Percentiles rank a stretch among this genome's conserved stretches.
phyloP scores from a whole-genome alignment of 2,329 filamentous ascomycete species.

The Polychaeton citri region DNA sequence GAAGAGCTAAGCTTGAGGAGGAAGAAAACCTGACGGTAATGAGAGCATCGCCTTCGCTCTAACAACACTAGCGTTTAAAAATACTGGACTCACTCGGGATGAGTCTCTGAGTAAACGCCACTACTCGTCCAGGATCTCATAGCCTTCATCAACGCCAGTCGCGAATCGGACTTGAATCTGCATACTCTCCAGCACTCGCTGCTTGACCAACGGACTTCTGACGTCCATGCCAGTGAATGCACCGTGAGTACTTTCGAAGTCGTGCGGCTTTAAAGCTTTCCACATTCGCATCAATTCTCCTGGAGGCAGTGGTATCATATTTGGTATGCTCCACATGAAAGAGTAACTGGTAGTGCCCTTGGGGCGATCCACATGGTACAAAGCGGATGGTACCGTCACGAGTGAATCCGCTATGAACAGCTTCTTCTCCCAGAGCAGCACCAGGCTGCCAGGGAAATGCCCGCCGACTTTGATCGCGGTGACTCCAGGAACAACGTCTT shows the following conservation, averaged over 20 bases:
- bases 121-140: constrained; percentile 13
- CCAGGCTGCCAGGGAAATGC: constrained; percentile 64
- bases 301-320: constrained; percentile 57
- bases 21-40: constrained; percentile 18
- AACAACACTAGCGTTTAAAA: too few species aligned
- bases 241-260: constrained; percentile 55
- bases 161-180: constrained; percentile 57
- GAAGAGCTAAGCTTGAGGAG: constrained; percentile 21
- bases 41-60: too few species aligned
- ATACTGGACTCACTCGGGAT: too few species aligned
- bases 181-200: constrained; percentile 59
- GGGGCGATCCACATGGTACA: constrained; percentile 27
- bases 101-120: too few species aligned
- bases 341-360: constrained; percentile 41
- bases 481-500: constrained; percentile 35
- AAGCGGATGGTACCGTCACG: constrained; percentile 47
- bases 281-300: constrained; percentile 56
- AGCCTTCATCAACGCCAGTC: constrained; percentile 10
- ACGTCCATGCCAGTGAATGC: constrained; percentile 54
- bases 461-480: constrained; percentile 59
- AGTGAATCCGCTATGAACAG: constrained; percentile 70
- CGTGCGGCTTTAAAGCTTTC: constrained; percentile 46
- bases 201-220: constrained; percentile 39
- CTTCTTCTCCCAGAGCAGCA: constrained; percentile 47
- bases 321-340: constrained; percentile 68